Conservation (phyloP, 2,329 filamentous ascomycete species). For the Pseudogymnoascus sp. region DNA sequence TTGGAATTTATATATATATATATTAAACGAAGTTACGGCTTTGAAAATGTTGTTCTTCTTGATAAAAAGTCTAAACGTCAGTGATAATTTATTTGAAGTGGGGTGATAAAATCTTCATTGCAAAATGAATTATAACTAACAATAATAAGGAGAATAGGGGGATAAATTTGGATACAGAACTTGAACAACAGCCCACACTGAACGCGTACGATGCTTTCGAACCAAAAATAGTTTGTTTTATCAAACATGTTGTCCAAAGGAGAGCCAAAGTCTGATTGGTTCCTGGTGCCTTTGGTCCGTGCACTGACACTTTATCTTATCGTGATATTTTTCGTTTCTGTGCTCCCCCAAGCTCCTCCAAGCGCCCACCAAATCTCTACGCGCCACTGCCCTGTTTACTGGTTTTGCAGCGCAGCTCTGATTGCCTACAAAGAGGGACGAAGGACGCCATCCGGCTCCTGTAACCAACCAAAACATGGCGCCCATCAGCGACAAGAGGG, state of each 20-base stretch:
- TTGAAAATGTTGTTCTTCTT: background rate
- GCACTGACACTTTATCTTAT: conserved; percentile 1
- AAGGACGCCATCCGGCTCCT: background rate
- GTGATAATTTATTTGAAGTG: background rate
- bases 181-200: background rate
- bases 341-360: background rate
- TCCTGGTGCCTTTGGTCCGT: background rate
- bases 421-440: background rate
- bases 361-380: background rate
- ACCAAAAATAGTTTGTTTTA: background rate
- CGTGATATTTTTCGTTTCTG: conserved; percentile 4
- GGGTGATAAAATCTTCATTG: background rate
- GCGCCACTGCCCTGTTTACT: background rate
- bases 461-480: background rate
- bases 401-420: background rate
- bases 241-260: background rate
- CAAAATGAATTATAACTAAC: background rate
- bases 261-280: background rate
- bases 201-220: background rate
- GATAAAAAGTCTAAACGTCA: background rate
- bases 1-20: background rate
- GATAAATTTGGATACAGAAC: background rate
- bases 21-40: background rate
- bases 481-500: background rate
- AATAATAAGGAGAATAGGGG: background rate